Evolutionary conservation across 495 filamentous ascomycete species (phyloP).

Genomic region (Penicillium goetzii): DNA sequence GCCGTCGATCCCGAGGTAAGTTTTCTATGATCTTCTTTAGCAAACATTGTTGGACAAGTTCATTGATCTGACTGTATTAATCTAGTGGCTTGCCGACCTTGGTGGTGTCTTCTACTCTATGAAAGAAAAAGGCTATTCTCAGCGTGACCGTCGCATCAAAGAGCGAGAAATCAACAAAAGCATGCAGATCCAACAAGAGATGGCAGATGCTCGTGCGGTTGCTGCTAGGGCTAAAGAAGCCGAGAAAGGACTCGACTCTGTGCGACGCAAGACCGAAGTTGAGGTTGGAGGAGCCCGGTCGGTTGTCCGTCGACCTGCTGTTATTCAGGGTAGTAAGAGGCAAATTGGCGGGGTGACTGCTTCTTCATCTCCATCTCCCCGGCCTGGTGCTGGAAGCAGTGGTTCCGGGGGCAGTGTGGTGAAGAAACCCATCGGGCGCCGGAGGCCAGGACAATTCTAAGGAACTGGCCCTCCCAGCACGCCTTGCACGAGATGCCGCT

Average conservation of each 20-base stretch:
- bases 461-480: conserved; percentile 47
- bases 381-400: conserved; percentile 54
- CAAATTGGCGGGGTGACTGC: conserved; percentile 49
- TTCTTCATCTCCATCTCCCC: conserved; percentile 44
- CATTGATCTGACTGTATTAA: conserved; percentile 15
- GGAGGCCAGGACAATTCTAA: conserved; percentile 48
- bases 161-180: conserved; percentile 94
- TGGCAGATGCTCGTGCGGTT: conserved; percentile 58
- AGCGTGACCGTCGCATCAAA: conserved; percentile 82
- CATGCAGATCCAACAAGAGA: conserved; percentile 96
- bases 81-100: conserved; percentile 89
- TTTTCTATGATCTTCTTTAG: conserved; percentile 9
- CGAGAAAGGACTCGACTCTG: conserved; percentile 41
- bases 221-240: conserved; percentile 59
- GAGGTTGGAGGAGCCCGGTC: conserved; percentile 39
- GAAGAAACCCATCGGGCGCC: conserved; percentile 61
- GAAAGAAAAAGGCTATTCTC: conserved; percentile 96
- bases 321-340: conserved; percentile 34
- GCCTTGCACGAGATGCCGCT: not conserved
- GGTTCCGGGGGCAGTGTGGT: conserved; percentile 53
- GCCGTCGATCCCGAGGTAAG: conserved; percentile 87
- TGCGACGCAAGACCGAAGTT: conserved; percentile 41
- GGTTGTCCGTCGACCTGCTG: conserved; percentile 44
- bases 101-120: conserved; percentile 98
- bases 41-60: conserved; percentile 3